These are phyloP conservation scores for Pyronema omphalodes DNA, from an alignment of 495 filamentous ascomycete species.

Conservation along the genomic window DNA sequence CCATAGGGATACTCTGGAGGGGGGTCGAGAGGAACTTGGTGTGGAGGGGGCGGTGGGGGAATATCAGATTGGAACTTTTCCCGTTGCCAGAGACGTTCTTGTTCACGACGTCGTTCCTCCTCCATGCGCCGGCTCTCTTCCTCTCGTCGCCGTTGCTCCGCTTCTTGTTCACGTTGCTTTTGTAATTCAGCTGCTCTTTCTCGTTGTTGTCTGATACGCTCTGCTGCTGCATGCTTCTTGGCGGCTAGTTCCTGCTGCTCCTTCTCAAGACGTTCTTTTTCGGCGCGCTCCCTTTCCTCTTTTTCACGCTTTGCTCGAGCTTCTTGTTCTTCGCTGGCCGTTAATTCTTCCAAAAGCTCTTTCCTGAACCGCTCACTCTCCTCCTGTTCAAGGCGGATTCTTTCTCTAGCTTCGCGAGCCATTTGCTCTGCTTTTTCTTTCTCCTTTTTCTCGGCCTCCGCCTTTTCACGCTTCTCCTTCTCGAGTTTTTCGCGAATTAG, in stretches of 20 bases:
- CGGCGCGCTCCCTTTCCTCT: conserved; percentile 1
- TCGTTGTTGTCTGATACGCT: not conserved
- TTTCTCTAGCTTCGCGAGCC: conserved; percentile 14
- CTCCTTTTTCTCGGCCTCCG: conserved; percentile 12
- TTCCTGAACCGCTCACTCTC: conserved; percentile 20
- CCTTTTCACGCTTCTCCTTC: conserved; percentile 15
- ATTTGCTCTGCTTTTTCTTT: conserved; percentile 11
- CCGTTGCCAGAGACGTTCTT: conserved; percentile 7
- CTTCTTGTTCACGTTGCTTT: conserved; percentile 13
- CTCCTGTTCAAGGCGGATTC: conserved; percentile 18
- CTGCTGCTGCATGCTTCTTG: not conserved
- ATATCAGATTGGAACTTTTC: conserved; percentile 33
- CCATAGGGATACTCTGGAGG: conserved; percentile 3
- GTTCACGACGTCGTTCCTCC: conserved; percentile 2
- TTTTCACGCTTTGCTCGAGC: not conserved
- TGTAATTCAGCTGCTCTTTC: conserved; percentile 6
- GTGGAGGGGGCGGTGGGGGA: conserved; percentile 7
- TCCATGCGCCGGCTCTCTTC: conserved; percentile 8
- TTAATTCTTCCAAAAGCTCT: conserved; percentile 20
- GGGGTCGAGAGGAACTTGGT: conserved; percentile 25
- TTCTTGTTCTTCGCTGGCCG: conserved; percentile 16
- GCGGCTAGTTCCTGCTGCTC: not conserved
- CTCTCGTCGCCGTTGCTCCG: conserved; percentile 13
- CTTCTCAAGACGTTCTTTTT: not conserved
- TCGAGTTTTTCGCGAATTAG: conserved; percentile 21